Conservation (phyloP, 441 rosid species). For the Kokia cookei region DNA sequence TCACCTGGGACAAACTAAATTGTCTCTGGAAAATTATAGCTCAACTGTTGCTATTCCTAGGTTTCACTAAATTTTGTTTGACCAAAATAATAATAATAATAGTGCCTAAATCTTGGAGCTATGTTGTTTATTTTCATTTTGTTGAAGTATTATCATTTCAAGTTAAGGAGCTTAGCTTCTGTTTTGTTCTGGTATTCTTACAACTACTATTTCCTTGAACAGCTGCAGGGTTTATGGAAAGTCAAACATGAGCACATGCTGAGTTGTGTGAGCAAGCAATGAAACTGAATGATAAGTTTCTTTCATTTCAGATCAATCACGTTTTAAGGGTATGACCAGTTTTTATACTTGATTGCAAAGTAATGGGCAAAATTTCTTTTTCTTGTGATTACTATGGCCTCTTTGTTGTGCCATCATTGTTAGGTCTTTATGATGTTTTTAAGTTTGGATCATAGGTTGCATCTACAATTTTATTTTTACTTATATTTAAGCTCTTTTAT, state of each 20-base stretch:
- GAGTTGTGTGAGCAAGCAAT: slow-evolving; percentile 45
- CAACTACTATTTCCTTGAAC: slow-evolving; percentile 12
- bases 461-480: not conserved
- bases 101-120: not conserved
- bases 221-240: slow-evolving; percentile 80
- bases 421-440: not conserved
- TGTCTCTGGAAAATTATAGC: not conserved
- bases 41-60: not conserved
- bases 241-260: slow-evolving; percentile 43
- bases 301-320: slow-evolving; percentile 67
- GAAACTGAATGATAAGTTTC: slow-evolving; percentile 41
- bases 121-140: not conserved
- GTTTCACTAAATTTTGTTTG: not conserved
- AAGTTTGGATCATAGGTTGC: not conserved
- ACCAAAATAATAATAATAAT: not conserved
- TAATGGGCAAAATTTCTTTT: not conserved
- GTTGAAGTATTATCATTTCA: not conserved
- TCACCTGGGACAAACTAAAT: not conserved
- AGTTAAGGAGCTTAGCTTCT: not conserved
- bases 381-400: not conserved
- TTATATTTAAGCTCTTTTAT: not conserved
- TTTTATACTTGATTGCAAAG: not conserved
- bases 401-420: not conserved
- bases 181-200: not conserved
- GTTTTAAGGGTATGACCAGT: slow-evolving; percentile 58